phyloP scores from a whole-genome alignment of 2,329 filamentous ascomycete species.

The Phialemonium atrogriseum region DNA sequence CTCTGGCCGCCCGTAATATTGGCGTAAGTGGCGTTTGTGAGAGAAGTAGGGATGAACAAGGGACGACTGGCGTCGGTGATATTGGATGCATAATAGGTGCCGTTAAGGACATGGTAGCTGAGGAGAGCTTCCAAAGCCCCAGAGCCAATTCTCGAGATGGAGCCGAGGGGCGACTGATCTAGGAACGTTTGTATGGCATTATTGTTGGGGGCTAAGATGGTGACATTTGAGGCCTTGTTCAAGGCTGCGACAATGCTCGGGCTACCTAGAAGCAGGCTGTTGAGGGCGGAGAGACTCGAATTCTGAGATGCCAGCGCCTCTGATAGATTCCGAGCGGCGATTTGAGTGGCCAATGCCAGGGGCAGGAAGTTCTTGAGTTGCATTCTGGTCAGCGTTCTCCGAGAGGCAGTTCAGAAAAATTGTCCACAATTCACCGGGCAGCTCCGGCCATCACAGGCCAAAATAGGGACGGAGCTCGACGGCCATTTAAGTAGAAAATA shows the following conservation, averaged over 20 bases:
- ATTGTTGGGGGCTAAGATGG: slow-evolving; percentile 50
- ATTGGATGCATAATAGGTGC: slow-evolving; percentile 28
- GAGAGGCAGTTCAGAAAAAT: too few species aligned
- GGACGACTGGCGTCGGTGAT: slow-evolving; percentile 16
- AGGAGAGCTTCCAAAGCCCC: slow-evolving; percentile 33
- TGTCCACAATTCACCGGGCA: too few species aligned
- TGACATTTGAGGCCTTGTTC: slow-evolving; percentile 37
- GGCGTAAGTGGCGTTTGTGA: slow-evolving; percentile 42
- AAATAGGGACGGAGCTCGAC: too few species aligned
- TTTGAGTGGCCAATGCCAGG: too few species aligned
- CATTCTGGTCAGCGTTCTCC: too few species aligned
- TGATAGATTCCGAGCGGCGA: slow-evolving; percentile 8
- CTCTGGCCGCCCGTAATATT: slow-evolving; percentile 54
- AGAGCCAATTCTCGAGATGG: slow-evolving; percentile 12
- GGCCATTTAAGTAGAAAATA: too few species aligned
- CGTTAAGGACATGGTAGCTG: slow-evolving; percentile 50
- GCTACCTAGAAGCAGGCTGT: slow-evolving; percentile 23
- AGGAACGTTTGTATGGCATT: slow-evolving; percentile 32
- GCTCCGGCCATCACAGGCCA: too few species aligned
- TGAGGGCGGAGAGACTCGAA: slow-evolving; percentile 14
- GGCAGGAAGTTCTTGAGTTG: too few species aligned
- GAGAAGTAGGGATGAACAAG: slow-evolving; percentile 28
- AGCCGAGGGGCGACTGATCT: slow-evolving; percentile 21
- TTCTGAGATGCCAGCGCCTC: slow-evolving; percentile 12
- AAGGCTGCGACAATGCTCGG: slow-evolving; percentile 28